A percentile compares a stretch with the other conserved stretches of the same genome.
phyloP scores from a whole-genome alignment of 1,139 yeast species.

The Blastobotrys capitulatus region DNA sequence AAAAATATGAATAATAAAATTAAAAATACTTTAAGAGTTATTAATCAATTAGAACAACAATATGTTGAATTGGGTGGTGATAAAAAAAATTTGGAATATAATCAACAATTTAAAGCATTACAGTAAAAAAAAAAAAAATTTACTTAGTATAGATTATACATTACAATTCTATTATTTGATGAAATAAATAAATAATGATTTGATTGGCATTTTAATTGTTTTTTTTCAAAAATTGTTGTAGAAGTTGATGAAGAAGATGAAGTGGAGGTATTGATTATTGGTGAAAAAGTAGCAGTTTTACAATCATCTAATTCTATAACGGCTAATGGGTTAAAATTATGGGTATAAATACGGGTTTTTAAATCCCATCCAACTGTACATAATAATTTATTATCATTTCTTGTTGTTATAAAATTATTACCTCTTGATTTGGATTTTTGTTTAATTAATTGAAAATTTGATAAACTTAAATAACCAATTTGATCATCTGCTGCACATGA shows the following conservation, averaged over 20 bases:
- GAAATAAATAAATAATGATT: conserved; percentile 35
- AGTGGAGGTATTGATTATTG: conserved; percentile 3
- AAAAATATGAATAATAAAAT: conserved; percentile 9
- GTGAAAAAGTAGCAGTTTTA: conserved; percentile 20
- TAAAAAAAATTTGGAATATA: neutral
- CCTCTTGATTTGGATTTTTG: conserved; percentile 29
- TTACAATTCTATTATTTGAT: conserved; percentile 34
- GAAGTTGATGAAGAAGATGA: neutral
- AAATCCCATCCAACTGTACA: conserved; percentile 41
- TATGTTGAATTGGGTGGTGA: conserved; percentile 13
- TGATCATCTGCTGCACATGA: neutral
- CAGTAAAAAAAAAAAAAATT: neutral
- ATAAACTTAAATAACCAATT: neutral
- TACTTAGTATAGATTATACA: conserved; percentile 28
- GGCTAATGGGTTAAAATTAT: conserved; percentile 20
- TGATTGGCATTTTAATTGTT: neutral
- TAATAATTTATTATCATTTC: conserved; percentile 29
- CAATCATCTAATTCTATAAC: neutral
- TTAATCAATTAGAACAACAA: conserved; percentile 14
- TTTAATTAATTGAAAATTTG: neutral
- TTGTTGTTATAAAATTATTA: conserved; percentile 25
- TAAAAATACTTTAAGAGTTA: conserved; percentile 13
- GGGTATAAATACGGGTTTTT: conserved; percentile 29
- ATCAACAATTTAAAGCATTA: conserved; percentile 2
- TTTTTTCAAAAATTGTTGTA: neutral